Conservation (phyloP, 176 grass and related monocot genomes). For the Raddia distichophylla region DNA sequence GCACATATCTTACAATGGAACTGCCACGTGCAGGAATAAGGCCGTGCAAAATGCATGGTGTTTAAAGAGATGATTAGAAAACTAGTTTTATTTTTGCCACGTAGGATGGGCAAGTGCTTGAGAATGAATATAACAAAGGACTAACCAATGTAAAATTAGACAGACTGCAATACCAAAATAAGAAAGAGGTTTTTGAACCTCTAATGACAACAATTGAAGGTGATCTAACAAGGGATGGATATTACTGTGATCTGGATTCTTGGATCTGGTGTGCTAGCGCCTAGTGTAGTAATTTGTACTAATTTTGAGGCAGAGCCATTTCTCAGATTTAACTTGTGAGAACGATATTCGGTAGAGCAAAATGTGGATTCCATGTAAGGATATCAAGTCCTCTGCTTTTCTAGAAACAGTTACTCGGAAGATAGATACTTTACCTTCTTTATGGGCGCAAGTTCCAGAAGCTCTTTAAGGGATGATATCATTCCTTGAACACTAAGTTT, state of each 20-base stretch:
- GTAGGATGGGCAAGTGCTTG: neutral
- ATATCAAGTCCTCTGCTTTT: neutral
- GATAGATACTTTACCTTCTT: slow-evolving; percentile 72
- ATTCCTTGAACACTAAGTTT: slow-evolving; percentile 99
- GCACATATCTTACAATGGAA: neutral
- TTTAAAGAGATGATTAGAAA: no score
- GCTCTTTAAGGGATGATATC: slow-evolving; percentile 81
- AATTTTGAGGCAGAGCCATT: neutral
- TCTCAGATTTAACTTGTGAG: neutral
- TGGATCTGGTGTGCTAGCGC: neutral
- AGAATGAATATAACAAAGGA: slow-evolving; percentile 38
- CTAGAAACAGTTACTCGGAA: slow-evolving; percentile 17
- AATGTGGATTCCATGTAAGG: neutral
- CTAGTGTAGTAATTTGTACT: slow-evolving; percentile 10
- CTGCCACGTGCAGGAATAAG: no score
- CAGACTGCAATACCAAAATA: slow-evolving; percentile 1
- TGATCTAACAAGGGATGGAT: neutral
- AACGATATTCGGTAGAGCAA: slow-evolving; percentile 16
- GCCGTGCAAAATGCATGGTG: no score
- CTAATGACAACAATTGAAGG: neutral
- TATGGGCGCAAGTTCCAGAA: slow-evolving; percentile 78
- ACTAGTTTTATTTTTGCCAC: no score
- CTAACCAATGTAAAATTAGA: slow-evolving; percentile 25
- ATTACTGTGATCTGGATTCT: neutral
- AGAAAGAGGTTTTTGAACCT: neutral